These are phyloP conservation scores for Phaeosphaeria sp. DNA, from an alignment of 2,329 filamentous ascomycete species.

Conservation along the genomic window DNA sequence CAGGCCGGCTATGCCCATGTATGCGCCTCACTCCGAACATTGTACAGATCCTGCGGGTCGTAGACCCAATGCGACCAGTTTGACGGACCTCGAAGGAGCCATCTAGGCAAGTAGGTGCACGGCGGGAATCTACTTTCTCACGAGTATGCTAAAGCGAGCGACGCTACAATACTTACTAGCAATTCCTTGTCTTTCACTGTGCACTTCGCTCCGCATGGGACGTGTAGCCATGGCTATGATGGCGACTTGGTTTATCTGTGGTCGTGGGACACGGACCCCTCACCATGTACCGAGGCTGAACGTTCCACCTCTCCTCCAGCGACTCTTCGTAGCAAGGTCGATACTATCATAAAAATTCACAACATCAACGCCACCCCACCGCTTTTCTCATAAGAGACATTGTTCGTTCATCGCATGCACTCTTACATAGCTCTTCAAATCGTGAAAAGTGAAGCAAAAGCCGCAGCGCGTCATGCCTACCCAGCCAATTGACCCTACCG, in stretches of 20 bases:
- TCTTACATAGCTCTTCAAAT: conserved; percentile 8
- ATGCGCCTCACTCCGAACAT: conserved; percentile 4
- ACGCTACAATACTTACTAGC: conserved; percentile 9
- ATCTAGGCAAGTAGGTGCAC: conserved; percentile 2
- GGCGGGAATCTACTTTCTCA: not conserved
- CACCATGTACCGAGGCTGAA: conserved; percentile 14
- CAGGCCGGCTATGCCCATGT: conserved; percentile 7
- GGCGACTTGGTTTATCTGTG: not conserved
- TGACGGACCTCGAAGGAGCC: not conserved
- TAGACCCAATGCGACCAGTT: conserved; percentile 3
- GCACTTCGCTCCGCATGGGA: not conserved
- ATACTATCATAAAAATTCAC: not conserved
- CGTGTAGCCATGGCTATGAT: not conserved
- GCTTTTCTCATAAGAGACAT: not conserved
- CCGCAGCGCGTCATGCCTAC: conserved; percentile 53
- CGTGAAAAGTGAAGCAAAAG: conserved; percentile 2
- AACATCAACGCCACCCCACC: not conserved
- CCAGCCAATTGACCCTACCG: conserved; percentile 67
- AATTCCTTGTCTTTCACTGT: not conserved
- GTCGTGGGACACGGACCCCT: conserved; percentile 6
- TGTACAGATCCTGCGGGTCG: conserved; percentile 4
- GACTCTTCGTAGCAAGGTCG: conserved; percentile 4
- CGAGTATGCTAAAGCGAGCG: conserved; percentile 1
- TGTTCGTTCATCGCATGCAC: not conserved
- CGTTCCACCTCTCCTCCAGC: not conserved